These are phyloP conservation scores for Abrus pulchellus DNA, from an alignment of 306 rosid species.

Conservation along the genomic window DNA sequence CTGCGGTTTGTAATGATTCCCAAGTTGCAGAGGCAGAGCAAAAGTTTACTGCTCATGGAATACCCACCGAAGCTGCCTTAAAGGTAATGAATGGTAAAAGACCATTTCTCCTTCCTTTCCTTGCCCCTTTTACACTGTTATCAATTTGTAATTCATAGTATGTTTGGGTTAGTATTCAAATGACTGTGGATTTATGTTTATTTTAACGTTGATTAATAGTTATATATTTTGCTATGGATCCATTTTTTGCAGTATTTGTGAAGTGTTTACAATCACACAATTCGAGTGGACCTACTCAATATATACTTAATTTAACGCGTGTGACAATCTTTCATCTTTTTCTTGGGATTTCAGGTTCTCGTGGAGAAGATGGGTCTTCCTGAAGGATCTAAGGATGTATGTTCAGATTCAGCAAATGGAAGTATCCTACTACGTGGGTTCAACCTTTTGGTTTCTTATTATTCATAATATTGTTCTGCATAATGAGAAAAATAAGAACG, in stretches of 20 bases:
- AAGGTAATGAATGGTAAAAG: slow-evolving; percentile 49
- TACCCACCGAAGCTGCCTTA: slow-evolving; percentile 87
- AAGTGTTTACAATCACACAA: no score
- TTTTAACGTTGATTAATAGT: no score
- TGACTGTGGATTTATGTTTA: no score
- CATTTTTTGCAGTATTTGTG: neutral
- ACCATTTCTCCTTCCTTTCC: no score
- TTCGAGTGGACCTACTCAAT: neutral
- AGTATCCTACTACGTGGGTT: slow-evolving; percentile 65
- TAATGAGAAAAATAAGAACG: neutral
- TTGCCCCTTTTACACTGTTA: no score
- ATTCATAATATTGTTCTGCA: neutral
- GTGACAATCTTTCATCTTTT: slow-evolving; percentile 35
- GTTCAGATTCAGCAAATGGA: slow-evolving; percentile 39
- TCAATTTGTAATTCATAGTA: no score
- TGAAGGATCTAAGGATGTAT: slow-evolving; percentile 50
- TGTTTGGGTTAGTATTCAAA: neutral
- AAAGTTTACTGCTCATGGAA: slow-evolving; percentile 71
- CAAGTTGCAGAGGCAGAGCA: slow-evolving; percentile 63
- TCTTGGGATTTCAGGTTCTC: slow-evolving; percentile 66
- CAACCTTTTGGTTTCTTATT: neutral
- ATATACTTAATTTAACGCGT: slow-evolving; percentile 5
- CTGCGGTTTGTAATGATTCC: slow-evolving; percentile 80
- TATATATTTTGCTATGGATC: no score
- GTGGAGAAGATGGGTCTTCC: slow-evolving; percentile 96